Evolutionary conservation across 2,329 filamentous ascomycete species (phyloP).

Genomic region (Colletotrichum sp.): DNA sequence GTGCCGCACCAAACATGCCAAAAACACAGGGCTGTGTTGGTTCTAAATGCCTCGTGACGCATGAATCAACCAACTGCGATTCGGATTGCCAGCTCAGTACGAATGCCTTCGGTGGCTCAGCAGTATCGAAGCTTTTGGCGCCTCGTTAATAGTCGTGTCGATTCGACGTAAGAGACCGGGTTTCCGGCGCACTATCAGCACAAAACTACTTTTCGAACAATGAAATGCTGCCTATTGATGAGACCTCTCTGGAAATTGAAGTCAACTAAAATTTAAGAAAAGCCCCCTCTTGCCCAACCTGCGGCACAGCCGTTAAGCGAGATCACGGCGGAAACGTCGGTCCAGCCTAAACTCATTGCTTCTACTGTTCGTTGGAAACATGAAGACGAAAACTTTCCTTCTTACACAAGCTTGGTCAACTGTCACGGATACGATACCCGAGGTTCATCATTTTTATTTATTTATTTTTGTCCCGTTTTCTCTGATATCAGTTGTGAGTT

Average conservation of each 20-base stretch:
- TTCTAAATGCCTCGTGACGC: background rate
- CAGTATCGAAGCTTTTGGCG: background rate
- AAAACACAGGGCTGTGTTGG: background rate
- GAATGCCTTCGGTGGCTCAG: background rate
- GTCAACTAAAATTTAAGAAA: background rate
- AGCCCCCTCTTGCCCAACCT: background rate
- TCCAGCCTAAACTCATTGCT: background rate
- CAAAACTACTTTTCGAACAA: background rate
- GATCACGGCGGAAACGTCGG: background rate
- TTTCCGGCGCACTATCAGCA: background rate
- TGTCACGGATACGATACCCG: background rate
- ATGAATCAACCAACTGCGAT: background rate
- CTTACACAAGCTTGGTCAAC: background rate
- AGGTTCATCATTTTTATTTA: background rate
- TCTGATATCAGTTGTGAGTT: background rate
- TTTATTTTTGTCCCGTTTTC: background rate
- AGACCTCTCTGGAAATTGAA: background rate
- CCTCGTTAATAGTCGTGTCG: background rate
- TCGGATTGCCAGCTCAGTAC: background rate
- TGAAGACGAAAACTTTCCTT: background rate
- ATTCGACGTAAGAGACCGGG: background rate
- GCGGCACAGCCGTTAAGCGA: background rate
- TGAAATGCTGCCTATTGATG: background rate
- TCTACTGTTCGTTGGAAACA: background rate
- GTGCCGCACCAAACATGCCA: background rate